phyloP scores from a whole-genome alignment of 192 early-diverging fungal genomes.

The Linnemannia zychae region DNA sequence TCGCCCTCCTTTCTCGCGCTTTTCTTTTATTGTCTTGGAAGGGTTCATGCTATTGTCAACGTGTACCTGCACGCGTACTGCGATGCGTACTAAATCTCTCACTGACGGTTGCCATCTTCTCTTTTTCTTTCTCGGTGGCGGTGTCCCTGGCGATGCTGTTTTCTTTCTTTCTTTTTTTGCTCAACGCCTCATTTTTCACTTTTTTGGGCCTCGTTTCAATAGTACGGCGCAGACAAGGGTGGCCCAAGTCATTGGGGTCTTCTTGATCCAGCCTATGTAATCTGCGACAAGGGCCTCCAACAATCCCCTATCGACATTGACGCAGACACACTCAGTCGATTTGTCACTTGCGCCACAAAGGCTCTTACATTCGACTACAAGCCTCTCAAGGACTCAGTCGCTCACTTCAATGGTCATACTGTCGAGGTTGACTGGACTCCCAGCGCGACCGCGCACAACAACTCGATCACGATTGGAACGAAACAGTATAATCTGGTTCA shows the following conservation, averaged over 20 bases:
- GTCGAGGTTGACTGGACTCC: slow-evolving; percentile 44
- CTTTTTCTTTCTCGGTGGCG: not conserved
- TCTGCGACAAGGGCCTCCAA: slow-evolving; percentile 40
- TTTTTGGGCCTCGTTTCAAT: not conserved
- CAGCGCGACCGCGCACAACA: not conserved
- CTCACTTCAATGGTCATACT: slow-evolving; percentile 58
- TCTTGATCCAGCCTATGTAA: slow-evolving; percentile 14
- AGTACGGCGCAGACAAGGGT: slow-evolving; percentile 19
- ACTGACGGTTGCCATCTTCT: not conserved
- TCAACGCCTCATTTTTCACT: not conserved
- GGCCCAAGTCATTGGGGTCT: slow-evolving; percentile 51
- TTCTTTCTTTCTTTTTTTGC: not conserved
- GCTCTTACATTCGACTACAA: slow-evolving; percentile 4
- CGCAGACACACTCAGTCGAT: not conserved
- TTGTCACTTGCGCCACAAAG: not conserved
- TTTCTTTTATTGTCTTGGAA: not conserved
- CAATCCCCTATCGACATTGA: slow-evolving; percentile 66
- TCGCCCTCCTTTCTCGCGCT: not conserved
- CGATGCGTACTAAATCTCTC: not conserved
- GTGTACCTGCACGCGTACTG: not conserved
- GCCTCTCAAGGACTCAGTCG: slow-evolving; percentile 3
- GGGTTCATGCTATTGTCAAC: not conserved
- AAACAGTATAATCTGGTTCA: slow-evolving; percentile 52
- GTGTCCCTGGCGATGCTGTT: not conserved
- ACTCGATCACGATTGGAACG: slow-evolving; percentile 18